Evolutionary conservation across 345 rosid species (phyloP).

Genomic region (Raphanus sativus): DNA sequence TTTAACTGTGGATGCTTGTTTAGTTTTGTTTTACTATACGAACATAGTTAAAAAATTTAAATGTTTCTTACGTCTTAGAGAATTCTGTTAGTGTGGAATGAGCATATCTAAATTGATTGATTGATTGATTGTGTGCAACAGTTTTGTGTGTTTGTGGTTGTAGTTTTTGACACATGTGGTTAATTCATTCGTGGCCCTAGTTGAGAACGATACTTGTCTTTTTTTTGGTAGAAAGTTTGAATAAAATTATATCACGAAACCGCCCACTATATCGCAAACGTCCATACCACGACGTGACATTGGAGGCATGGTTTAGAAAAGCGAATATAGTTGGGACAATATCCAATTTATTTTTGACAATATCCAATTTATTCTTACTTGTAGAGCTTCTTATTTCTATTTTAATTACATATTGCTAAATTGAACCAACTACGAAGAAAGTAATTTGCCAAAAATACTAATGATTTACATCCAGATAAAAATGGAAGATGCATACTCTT

Average conservation of each 20-base stretch:
- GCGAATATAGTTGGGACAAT: constrained; percentile 14
- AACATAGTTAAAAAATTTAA: not conserved
- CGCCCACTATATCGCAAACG: not conserved
- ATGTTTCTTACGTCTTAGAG: not conserved
- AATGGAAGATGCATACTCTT: not conserved
- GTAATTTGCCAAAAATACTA: no score
- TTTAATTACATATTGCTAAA: not conserved
- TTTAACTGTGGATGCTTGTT: not conserved
- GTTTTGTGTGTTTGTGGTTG: not conserved
- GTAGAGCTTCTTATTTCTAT: not conserved
- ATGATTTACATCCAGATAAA: not conserved
- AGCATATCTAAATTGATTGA: not conserved
- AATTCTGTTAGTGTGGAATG: not conserved
- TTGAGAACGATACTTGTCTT: not conserved
- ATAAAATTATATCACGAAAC: constrained; percentile 19
- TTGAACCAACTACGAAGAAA: not conserved
- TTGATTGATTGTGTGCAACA: not conserved
- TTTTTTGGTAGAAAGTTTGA: not conserved
- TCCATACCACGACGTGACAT: constrained; percentile 25
- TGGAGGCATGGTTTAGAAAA: not conserved
- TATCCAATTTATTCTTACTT: not conserved
- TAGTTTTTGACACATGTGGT: constrained; percentile 17
- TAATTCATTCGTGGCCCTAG: constrained; percentile 7
- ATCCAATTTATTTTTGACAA: not conserved
- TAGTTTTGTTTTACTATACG: not conserved